Conservation (phyloP, 805 yeast genomes). For the Brettanomyces nanus region DNA sequence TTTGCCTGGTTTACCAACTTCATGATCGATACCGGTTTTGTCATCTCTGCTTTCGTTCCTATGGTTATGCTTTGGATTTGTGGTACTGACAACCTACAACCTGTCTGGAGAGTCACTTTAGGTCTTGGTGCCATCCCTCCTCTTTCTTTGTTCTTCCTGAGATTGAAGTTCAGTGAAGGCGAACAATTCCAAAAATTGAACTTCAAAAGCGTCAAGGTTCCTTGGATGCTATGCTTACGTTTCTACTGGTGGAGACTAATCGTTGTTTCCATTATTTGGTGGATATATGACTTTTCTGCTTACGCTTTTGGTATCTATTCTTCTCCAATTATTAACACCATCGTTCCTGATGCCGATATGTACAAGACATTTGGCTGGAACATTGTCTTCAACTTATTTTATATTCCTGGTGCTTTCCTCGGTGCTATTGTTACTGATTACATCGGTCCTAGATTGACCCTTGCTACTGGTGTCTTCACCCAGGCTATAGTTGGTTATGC, state of each 20-base stretch:
- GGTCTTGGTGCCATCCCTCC: constrained; percentile 93
- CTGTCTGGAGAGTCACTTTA: constrained; percentile 86
- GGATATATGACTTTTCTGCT: constrained; percentile 79
- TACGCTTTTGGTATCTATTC: constrained; percentile 87
- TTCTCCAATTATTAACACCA: constrained; percentile 51
- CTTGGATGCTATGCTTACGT: constrained; percentile 61
- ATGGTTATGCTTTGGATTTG: constrained; percentile 81
- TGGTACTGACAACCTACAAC: constrained; percentile 56
- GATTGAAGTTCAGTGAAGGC: constrained; percentile 70
- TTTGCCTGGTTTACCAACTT: constrained; percentile 83
- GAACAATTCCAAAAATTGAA: constrained; percentile 61
- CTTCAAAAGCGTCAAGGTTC: constrained; percentile 56
- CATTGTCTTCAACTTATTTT: constrained; percentile 78
- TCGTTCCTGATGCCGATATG: constrained; percentile 53
- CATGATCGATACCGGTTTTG: constrained; percentile 85
- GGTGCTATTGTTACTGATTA: constrained; percentile 86
- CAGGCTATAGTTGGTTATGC: constrained; percentile 78
- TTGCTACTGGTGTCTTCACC: constrained; percentile 54
- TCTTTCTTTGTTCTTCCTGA: constrained; percentile 61
- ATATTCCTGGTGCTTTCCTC: constrained; percentile 80
- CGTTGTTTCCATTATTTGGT: constrained; percentile 77
- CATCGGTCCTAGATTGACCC: constrained; percentile 82
- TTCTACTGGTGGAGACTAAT: constrained; percentile 77
- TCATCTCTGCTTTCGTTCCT: constrained; percentile 76
- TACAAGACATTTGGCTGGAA: constrained; percentile 87